Percentiles rank a stretch among this genome's conserved stretches.
Evolutionary conservation across 345 rosid species (phyloP).

Genomic region (Populus nigra): DNA sequence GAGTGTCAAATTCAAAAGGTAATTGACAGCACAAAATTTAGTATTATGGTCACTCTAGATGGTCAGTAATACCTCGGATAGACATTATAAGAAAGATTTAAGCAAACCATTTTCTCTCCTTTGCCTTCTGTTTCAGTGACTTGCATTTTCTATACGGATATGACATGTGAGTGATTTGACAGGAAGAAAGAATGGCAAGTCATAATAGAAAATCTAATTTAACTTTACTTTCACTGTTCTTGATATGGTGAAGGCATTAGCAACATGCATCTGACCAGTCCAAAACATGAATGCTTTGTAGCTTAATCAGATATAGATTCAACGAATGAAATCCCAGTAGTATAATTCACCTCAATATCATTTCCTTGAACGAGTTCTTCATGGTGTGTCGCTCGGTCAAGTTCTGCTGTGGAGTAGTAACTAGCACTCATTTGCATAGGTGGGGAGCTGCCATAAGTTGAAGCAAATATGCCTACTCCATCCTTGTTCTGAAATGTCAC

Average conservation of each 20-base stretch:
- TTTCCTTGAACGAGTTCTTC: slow-evolving; percentile 71
- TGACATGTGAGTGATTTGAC: no score
- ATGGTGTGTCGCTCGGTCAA: slow-evolving; percentile 65
- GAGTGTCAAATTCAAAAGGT: no score
- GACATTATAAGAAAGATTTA: no score
- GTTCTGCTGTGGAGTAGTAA: slow-evolving; percentile 65
- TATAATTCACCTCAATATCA: slow-evolving; percentile 59
- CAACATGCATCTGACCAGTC: neutral
- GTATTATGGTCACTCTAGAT: no score
- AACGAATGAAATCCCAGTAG: neutral
- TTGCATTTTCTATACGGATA: no score
- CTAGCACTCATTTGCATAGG: slow-evolving; percentile 96
- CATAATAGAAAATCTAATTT: neutral
- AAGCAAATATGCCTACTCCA: slow-evolving; percentile 79
- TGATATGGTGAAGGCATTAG: neutral
- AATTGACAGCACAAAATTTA: no score
- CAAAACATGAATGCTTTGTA: neutral
- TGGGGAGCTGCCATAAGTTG: slow-evolving; percentile 63
- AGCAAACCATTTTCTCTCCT: no score
- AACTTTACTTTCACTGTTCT: neutral
- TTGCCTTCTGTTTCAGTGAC: no score
- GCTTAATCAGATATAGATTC: neutral
- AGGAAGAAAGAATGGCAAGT: no score
- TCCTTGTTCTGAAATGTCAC: slow-evolving; percentile 66
- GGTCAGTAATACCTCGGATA: no score